A percentile compares a stretch with the other conserved stretches of the same genome.
Conservation (phyloP, 192 early-diverging fungal genomes). For the Rhizophagus prolifer region DNA sequence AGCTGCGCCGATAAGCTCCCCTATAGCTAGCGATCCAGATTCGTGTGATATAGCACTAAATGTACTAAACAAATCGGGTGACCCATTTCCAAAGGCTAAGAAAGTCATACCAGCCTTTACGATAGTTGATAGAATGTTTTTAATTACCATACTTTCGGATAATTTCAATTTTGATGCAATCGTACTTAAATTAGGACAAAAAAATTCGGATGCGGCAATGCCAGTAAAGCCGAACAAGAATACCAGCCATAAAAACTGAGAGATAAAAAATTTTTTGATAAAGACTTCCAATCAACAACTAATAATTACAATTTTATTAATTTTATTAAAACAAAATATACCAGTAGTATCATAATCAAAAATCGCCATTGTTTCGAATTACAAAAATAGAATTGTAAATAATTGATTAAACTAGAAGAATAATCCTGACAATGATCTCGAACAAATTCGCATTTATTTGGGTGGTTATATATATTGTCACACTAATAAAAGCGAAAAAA, state of each 20-base stretch:
- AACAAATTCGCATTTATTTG: constrained; percentile 60
- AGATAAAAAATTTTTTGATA: constrained; percentile 13
- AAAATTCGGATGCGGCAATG: constrained; percentile 80
- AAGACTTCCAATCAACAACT: constrained; percentile 7
- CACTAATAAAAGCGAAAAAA: constrained; percentile 34
- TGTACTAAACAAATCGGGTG: constrained; percentile 89
- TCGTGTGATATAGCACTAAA: constrained; percentile 74
- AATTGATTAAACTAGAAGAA: constrained; percentile 61
- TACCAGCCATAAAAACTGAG: constrained; percentile 62
- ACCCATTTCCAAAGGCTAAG: constrained; percentile 88
- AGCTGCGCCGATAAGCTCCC: constrained; percentile 88
- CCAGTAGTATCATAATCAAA: constrained; percentile 45
- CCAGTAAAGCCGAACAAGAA: constrained; percentile 77
- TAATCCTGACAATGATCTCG: constrained; percentile 61
- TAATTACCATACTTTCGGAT: constrained; percentile 75
- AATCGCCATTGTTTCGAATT: constrained; percentile 33
- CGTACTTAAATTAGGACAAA: constrained; percentile 85
- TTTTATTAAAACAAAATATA: constrained; percentile 28
- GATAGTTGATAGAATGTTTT: not conserved
- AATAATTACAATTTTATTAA: not conserved
- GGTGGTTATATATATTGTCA: constrained; percentile 50
- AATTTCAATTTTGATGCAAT: constrained; percentile 72
- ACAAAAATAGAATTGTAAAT: constrained; percentile 61
- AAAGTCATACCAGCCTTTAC: constrained; percentile 69
- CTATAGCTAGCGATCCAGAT: constrained; percentile 78